These are phyloP conservation scores for Penicillium janthinellum DNA, from an alignment of 2,329 filamentous ascomycete genomes.

Conservation along the genomic window DNA sequence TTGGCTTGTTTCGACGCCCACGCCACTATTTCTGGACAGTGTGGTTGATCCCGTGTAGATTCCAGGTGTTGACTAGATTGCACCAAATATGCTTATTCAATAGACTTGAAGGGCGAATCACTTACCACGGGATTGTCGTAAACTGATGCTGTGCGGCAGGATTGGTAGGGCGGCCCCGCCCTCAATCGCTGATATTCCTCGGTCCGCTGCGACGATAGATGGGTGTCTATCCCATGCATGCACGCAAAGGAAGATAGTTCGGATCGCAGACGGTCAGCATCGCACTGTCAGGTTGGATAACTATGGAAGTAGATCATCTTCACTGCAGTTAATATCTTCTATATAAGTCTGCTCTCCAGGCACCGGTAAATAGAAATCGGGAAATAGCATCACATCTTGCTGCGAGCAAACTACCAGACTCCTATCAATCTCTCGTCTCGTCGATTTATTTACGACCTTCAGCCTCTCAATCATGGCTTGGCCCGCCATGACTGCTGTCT, in stretches of 20 bases:
- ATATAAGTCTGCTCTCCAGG: not conserved
- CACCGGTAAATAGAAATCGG: not conserved
- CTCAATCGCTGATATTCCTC: constrained; percentile 13
- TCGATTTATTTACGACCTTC: no score
- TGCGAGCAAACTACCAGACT: no score
- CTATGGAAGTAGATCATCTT: not conserved
- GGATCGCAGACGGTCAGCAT: not conserved
- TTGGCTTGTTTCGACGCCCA: constrained; percentile 6
- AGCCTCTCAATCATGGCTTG: not conserved
- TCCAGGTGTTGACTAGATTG: not conserved
- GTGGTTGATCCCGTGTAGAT: not conserved
- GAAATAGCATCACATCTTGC: not conserved
- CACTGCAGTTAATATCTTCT: no score
- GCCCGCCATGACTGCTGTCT: not conserved
- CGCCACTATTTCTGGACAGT: constrained; percentile 7
- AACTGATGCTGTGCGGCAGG: not conserved
- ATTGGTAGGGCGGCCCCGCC: constrained; percentile 9
- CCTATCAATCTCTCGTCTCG: no score
- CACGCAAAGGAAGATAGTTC: not conserved
- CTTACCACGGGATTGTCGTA: not conserved
- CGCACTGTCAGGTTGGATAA: not conserved
- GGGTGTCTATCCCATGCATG: not conserved
- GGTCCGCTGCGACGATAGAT: constrained; percentile 15
- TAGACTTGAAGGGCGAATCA: not conserved
- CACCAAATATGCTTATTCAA: not conserved